Conservation (phyloP, 441 rosid genomes). For the Adansonia grandidieri region DNA sequence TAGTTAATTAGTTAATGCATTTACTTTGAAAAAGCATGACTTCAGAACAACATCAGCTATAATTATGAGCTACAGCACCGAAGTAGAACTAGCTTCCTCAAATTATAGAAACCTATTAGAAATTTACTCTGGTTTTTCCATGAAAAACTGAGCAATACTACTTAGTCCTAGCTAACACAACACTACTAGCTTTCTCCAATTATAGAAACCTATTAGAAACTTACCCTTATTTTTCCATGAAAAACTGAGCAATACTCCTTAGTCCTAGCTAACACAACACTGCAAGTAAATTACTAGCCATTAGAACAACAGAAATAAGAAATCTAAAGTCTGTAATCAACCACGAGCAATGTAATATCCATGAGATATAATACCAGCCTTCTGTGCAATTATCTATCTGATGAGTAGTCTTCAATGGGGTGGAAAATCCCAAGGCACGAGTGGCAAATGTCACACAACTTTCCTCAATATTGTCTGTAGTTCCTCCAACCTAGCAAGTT, state of each 20-base stretch:
- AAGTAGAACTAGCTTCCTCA: neutral
- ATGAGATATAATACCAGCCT: constrained; percentile 65
- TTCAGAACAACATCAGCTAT: neutral
- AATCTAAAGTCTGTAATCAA: constrained; percentile 8
- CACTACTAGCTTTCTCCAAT: constrained; percentile 45
- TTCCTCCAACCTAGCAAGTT: constrained; percentile 76
- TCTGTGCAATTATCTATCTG: constrained; percentile 95
- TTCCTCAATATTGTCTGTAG: constrained; percentile 87
- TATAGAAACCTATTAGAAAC: no score
- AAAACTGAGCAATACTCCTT: constrained; percentile 81
- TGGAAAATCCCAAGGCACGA: constrained; percentile 66
- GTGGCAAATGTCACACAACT: constrained; percentile 81
- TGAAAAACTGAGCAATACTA: constrained; percentile 83
- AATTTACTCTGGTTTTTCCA: constrained; percentile 68
- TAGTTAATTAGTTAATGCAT: neutral
- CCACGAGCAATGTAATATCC: neutral
- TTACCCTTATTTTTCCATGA: constrained; percentile 56
- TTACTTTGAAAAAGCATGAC: neutral
- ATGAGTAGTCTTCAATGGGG: constrained; percentile 80
- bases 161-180: constrained; percentile 76
- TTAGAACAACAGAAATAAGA: neutral
- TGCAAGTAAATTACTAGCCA: constrained; percentile 38
- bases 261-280: constrained; percentile 83
- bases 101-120: constrained; percentile 2
- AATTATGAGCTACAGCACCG: neutral